Conservation (phyloP, 441 rosid species). For the Aleurites moluccanus region DNA sequence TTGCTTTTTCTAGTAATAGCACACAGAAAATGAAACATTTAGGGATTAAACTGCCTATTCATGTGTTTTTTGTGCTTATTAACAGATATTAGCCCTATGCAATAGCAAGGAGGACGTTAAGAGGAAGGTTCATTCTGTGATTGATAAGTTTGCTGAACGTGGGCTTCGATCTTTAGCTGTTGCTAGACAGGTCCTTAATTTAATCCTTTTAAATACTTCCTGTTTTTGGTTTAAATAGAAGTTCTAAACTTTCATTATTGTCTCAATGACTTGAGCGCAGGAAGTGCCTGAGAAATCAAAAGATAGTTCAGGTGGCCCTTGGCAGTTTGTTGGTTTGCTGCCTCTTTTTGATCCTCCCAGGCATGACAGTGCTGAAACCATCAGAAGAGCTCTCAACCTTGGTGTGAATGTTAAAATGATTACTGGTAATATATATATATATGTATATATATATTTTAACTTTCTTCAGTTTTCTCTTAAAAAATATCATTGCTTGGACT, state of each 20-base stretch:
- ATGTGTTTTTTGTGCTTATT: slow-evolving; percentile 11
- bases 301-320: slow-evolving; percentile 70
- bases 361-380: slow-evolving; percentile 93
- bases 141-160: slow-evolving; percentile 86
- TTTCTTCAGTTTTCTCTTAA: neutral
- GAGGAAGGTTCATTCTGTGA: slow-evolving; percentile 64
- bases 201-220: neutral
- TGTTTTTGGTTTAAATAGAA: neutral
- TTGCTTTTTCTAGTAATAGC: slow-evolving; percentile 3
- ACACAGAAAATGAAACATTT: neutral
- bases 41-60: slow-evolving; percentile 1
- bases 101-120: slow-evolving; percentile 67
- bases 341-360: slow-evolving; percentile 93
- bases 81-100: slow-evolving; percentile 64
- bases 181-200: slow-evolving; percentile 68
- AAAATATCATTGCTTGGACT: slow-evolving; percentile 3
- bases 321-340: slow-evolving; percentile 75
- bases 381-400: slow-evolving; percentile 79
- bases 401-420: slow-evolving; percentile 97
- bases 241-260: slow-evolving; percentile 1
- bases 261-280: slow-evolving; percentile 35
- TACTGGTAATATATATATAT: slow-evolving; percentile 75
- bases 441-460: too few species aligned
- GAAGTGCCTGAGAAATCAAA: slow-evolving; percentile 77
- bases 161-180: slow-evolving; percentile 86